Conservation (phyloP, 768 basidiomycete species). For the Amanita phalloides region DNA sequence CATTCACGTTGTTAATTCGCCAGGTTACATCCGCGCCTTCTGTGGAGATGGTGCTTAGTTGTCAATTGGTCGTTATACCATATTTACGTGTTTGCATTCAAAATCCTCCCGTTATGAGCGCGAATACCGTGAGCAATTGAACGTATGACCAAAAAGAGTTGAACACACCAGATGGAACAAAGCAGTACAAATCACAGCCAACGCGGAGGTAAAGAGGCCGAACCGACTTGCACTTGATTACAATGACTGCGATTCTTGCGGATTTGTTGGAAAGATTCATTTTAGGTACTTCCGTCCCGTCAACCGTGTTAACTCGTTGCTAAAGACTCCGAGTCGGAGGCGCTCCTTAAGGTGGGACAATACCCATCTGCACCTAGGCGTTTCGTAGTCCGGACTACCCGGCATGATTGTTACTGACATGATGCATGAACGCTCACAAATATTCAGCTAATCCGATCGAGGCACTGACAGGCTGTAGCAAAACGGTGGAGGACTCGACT, state of each 20-base stretch:
- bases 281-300: no score
- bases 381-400: no score
- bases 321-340: no score
- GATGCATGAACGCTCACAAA: no score
- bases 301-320: no score
- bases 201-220: not conserved
- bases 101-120: not conserved
- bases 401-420: no score
- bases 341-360: no score
- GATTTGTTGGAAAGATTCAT: not conserved
- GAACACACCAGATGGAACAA: not conserved
- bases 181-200: not conserved
- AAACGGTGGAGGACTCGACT: no score
- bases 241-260: not conserved
- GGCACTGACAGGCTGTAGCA: no score
- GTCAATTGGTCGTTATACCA: not conserved
- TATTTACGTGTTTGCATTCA: not conserved
- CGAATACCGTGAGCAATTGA: not conserved
- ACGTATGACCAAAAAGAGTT: not conserved
- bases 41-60: not conserved
- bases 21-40: not conserved
- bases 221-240: not conserved
- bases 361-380: no score
- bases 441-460: no score
- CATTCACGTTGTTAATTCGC: not conserved